Base-by-base conservation (phyloP, 495 filamentous ascomycete species). In the Amorphotheca resinae region DNA sequence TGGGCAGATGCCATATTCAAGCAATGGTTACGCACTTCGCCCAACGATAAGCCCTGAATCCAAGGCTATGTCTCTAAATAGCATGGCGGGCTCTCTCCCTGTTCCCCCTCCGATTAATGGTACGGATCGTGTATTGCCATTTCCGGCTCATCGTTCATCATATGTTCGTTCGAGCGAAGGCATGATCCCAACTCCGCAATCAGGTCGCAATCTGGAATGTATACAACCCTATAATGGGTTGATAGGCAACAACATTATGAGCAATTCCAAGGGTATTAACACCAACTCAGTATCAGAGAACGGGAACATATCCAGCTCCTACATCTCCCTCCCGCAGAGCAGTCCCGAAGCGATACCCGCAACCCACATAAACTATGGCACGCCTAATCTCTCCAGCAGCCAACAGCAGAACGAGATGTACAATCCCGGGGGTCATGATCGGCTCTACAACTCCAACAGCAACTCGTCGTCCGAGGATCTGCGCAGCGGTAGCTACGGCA, bases 91-190 rank as follows among this genome's bases (percentile, higher is more conserved):
- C 17, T 60, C 64, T 9, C 62, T 65, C 0, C 64, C 65, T 0
- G 50, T 64, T 1, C 61, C 66, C 1, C n/a, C n/a, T n/a, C 63
- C 60, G 0, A 25, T 59, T 5, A 58, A 50, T 15, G 43, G 59
- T 4, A 34, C 57, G 1, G 66, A 68, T 38, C 62, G 67, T 3
- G 43, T 66, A 17, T 59, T 67, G 8, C 63, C 65, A 12, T 51
- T 46, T 54, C 67, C 46, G 22, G 53, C 53, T 32, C 60, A 35
- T 41, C 54, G 42, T 11, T 53, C n/a, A 55, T 53, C 37, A 43
- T 46, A 44, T 55, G 42, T 35, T 50, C 48, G 44, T 49, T 20
- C 46, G 12, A 33, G 44, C 9, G 48, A 38, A 0, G 33, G 32
- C 28, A 14, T 23, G 20, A 22, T 33, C 1, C 40, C 46, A 15